Evolutionary conservation across 495 filamentous ascomycete species (phyloP), one percentile per base, ranked within the genome.

Genomic region (Penicillium robsamsonii): DNA sequence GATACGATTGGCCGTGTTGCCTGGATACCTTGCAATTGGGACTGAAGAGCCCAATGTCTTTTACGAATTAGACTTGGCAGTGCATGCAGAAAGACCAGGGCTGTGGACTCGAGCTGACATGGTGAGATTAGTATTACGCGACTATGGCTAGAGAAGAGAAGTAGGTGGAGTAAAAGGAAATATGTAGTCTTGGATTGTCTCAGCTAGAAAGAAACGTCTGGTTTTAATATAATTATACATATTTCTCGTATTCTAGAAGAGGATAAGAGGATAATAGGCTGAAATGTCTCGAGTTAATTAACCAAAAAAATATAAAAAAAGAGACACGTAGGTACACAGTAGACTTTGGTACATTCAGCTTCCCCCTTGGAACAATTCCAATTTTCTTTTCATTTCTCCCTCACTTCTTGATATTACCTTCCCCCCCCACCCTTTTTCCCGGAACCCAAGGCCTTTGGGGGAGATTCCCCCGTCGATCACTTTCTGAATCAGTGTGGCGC

Each of bases 401-500:
- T 54, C 51, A 46, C 51, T 54, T 54, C 44, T 46, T 20, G 9
- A 20, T 15, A 35, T 35, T 35, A n/a, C 50, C 50, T 4, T n/a
- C 17, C 15, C 44, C 18, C 31, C 22, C n/a, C 22, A 13, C 50
- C 15, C 35, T 38, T 30, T 12, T 27, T 11, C 11, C 42, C 25
- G 33, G 51, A 60, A 57, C 61, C 61, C 51, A 22, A 53, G 48
- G 53, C 53, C 46, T 50, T 51, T 60, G 59, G 29, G 25, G 56
- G 49, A 37, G 29, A 42, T 42, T 42, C 7, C 7, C 43, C 59
- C 45, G 65, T 43, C 60, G 63, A 68, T 68, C 65, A 53, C 24
- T 64, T 54, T 50, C 59, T 64, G 18, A 18, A 53, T 63, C 48
- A 57, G 59, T 18, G 55, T 57, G 59, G 58, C 57, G 57, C 55